Evolutionary conservation across 2,329 filamentous ascomycete genomes (phyloP).

Genomic region (Aureobasidium musti): DNA sequence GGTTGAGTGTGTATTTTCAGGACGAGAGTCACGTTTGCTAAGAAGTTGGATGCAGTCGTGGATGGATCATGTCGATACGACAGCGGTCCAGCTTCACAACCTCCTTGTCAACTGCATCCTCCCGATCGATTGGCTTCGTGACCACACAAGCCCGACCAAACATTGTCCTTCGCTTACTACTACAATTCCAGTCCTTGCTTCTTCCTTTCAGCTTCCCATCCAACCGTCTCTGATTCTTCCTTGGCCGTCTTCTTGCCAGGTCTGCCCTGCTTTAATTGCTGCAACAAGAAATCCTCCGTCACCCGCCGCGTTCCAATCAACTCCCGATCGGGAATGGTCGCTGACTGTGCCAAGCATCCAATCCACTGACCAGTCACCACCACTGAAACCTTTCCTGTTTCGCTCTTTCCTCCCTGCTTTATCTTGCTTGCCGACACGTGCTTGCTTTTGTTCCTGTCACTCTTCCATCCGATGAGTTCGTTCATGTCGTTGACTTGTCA

Average conservation of each 20-base stretch:
- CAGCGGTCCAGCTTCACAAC: conserved; percentile 16
- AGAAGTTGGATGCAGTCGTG: conserved; percentile 2
- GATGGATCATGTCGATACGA: conserved; percentile 10
- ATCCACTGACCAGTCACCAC: not conserved
- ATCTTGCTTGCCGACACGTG: not conserved
- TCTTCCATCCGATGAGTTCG: not conserved
- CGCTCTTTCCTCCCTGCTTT: not conserved
- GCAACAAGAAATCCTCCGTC: conserved; percentile 5
- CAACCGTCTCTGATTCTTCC: not conserved
- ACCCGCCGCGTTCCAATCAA: conserved; percentile 22
- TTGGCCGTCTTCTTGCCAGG: not conserved
- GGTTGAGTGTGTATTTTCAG: not conserved
- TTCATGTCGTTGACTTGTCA: not conserved
- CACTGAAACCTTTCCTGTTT: not conserved
- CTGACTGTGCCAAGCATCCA: conserved; percentile 1
- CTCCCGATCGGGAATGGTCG: conserved; percentile 5
- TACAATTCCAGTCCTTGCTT: not conserved
- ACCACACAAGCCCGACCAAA: conserved; percentile 5
- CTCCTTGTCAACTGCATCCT: conserved; percentile 23
- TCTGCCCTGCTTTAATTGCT: conserved; percentile 18
- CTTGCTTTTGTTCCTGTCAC: not conserved
- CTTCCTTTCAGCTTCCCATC: not conserved
- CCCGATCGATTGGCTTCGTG: conserved; percentile 22
- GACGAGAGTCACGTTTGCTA: not conserved
- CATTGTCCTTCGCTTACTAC: not conserved